A percentile compares a stretch with the other conserved stretches of the same genome.
These are phyloP conservation scores for Pestalotiopsis sp. DNA, from an alignment of 2,329 filamentous ascomycete genomes.

Conservation along the genomic window DNA sequence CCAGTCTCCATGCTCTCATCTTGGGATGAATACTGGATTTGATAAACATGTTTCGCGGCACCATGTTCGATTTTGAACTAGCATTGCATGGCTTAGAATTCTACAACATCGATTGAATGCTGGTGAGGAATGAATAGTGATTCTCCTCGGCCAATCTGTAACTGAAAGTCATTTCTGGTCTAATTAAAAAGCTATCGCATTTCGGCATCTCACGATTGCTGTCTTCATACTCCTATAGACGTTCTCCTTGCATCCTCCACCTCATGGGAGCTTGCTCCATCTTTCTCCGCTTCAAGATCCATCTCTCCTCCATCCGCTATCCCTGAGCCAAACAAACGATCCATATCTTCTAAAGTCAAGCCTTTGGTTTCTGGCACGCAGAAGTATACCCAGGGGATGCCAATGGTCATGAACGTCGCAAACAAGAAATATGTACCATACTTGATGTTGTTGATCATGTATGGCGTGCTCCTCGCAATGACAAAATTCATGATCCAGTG, in stretches of 20 bases:
- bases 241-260: not conserved
- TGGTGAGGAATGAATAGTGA: too few species aligned
- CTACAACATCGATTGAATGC: too few species aligned
- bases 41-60: too few species aligned
- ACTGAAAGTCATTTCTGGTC: too few species aligned
- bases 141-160: too few species aligned
- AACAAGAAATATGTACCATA: slow-evolving; percentile 52
- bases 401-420: slow-evolving; percentile 39
- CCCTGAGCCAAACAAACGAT: slow-evolving; percentile 35
- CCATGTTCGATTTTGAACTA: too few species aligned
- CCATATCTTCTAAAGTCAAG: slow-evolving; percentile 45
- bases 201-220: not conserved
- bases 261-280: not conserved
- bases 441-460: slow-evolving; percentile 30
- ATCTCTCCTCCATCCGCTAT: too few species aligned
- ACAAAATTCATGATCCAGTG: slow-evolving; percentile 32
- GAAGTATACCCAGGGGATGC: slow-evolving; percentile 42
- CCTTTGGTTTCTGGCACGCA: slow-evolving; percentile 48
- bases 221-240: not conserved
- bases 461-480: slow-evolving; percentile 27
- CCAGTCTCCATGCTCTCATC: too few species aligned
- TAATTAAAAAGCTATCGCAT: too few species aligned
- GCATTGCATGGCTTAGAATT: too few species aligned
- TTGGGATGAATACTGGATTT: too few species aligned
- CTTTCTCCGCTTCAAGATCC: not conserved